Conservation (phyloP, 352 stramenopile species). For the Elongisporangium senticosum region DNA sequence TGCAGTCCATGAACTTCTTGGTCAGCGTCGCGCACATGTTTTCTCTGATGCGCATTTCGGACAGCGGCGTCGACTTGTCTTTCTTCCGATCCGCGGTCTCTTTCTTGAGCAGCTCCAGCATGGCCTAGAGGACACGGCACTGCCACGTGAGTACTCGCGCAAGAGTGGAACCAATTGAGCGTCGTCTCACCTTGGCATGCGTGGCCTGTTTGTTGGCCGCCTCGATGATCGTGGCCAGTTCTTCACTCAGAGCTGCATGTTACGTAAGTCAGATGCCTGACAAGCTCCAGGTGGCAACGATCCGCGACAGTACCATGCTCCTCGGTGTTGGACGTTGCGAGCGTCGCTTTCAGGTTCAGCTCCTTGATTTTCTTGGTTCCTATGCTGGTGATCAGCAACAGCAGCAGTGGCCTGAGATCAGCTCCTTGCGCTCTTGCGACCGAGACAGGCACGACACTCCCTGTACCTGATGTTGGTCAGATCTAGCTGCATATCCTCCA, state of each 20-base stretch:
- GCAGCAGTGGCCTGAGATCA: neutral
- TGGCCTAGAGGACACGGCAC: constrained; percentile 7
- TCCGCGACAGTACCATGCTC: constrained; percentile 53
- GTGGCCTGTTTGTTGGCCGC: constrained; percentile 90
- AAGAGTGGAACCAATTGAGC: too few species aligned
- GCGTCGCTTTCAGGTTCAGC: constrained; percentile 91
- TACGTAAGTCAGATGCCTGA: neutral
- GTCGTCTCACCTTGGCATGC: constrained; percentile 69
- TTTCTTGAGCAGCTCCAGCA: constrained; percentile 90
- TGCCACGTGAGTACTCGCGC: neutral
- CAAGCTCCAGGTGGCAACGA: neutral
- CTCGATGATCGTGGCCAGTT: constrained; percentile 90
- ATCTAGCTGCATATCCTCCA: constrained; percentile 93
- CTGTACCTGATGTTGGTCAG: constrained; percentile 85
- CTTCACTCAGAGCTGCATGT: constrained; percentile 74
- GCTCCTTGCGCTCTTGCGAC: neutral
- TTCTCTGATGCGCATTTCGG: constrained; percentile 89
- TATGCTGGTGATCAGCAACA: constrained; percentile 24
- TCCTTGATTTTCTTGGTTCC: constrained; percentile 89
- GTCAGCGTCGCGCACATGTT: constrained; percentile 97
- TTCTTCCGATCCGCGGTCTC: constrained; percentile 93
- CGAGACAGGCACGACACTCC: neutral
- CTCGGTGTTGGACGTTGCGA: constrained; percentile 91
- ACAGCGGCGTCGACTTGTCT: constrained; percentile 75
- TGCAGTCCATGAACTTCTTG: constrained; percentile 98